Evolutionary conservation across 495 filamentous ascomycete genomes (phyloP).

Genomic region (Aspergillus incahuasiensis): DNA sequence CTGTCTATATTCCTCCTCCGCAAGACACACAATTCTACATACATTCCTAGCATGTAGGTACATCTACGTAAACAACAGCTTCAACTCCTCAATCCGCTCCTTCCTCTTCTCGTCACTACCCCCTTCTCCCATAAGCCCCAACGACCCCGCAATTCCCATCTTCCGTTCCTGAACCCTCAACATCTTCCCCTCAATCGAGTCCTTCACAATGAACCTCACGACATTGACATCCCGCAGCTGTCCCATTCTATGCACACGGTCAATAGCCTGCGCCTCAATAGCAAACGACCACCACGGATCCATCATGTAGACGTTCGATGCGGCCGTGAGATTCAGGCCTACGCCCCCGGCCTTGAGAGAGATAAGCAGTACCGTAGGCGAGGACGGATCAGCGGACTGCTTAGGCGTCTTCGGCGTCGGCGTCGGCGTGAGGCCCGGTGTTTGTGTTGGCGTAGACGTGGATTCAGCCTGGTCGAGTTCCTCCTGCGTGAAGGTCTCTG

Average conservation of each 20-base stretch:
- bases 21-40: too few species aligned
- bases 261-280: constrained; percentile 94
- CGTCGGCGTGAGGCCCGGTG: constrained; percentile 22
- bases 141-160: constrained; percentile 75
- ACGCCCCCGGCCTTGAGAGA: constrained; percentile 90
- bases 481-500: constrained; percentile 38
- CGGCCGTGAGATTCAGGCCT: constrained; percentile 85
- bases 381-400: constrained; percentile 4
- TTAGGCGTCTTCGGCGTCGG: constrained; percentile 14
- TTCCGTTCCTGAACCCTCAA: constrained; percentile 90
- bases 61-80: constrained; percentile 78
- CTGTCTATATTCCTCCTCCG: too few species aligned
- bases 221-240: constrained; percentile 84
- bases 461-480: constrained; percentile 22
- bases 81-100: constrained; percentile 90
- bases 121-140: constrained; percentile 75
- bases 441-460: neutral
- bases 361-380: constrained; percentile 62
- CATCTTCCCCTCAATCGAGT: constrained; percentile 94
- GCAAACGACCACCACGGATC: constrained; percentile 99
- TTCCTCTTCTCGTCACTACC: constrained; percentile 87
- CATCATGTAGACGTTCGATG: constrained; percentile 93
- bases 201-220: constrained; percentile 77
- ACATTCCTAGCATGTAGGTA: too few species aligned
- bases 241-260: constrained; percentile 98